These are phyloP conservation scores for Tricholoma furcatifolium DNA, from an alignment of 768 basidiomycete genomes.

Conservation along the genomic window DNA sequence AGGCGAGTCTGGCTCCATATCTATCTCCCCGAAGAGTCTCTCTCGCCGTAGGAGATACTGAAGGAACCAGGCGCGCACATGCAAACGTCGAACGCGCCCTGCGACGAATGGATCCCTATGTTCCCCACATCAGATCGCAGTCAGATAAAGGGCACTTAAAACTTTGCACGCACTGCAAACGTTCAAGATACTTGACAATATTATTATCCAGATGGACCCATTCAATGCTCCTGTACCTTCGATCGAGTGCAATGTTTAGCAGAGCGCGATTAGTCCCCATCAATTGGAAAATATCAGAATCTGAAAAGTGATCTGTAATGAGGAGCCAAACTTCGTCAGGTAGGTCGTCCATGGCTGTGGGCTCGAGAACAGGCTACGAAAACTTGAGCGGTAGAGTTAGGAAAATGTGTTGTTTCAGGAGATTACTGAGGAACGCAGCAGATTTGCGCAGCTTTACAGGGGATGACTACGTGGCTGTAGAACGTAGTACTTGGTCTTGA, in stretches of 20 bases:
- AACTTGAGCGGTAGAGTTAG: too few relatives aligned
- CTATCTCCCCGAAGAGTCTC: background rate
- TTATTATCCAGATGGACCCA: constrained; percentile 30
- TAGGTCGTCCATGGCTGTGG: constrained; percentile 12
- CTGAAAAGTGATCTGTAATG: constrained; percentile 20
- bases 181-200: constrained; percentile 24
- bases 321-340: constrained; percentile 34
- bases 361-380: too few relatives aligned
- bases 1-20: background rate
- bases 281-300: constrained; percentile 9
- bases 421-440: too few relatives aligned
- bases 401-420: too few relatives aligned
- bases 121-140: background rate
- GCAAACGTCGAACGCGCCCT: constrained; percentile 29
- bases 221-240: constrained; percentile 26
- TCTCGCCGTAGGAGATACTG: constrained; percentile 28
- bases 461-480: too few relatives aligned
- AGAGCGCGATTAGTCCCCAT: constrained; percentile 30
- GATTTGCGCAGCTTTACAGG: too few relatives aligned
- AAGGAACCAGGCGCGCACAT: constrained; percentile 41
- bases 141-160: background rate
- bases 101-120: constrained; percentile 31
- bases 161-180: constrained; percentile 26
- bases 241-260: constrained; percentile 27
- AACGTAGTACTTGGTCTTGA: too few relatives aligned